These are phyloP conservation scores for Phytophthora cactorum DNA, from an alignment of 352 stramenopile species.

Conservation along the genomic window DNA sequence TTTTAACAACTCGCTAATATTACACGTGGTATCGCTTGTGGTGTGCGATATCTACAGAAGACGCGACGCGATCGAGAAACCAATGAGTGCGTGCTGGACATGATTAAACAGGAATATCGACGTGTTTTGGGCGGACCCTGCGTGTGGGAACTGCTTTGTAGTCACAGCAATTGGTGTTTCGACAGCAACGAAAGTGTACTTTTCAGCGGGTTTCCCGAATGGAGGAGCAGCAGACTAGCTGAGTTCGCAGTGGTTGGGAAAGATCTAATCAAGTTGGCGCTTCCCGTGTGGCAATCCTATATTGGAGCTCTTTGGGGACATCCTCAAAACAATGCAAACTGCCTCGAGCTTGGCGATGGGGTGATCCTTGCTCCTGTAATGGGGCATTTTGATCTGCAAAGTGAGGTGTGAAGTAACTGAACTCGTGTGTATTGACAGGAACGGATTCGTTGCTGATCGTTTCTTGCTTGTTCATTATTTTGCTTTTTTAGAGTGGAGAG, in stretches of 20 bases:
- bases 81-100: constrained; percentile 18
- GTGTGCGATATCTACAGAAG: background rate
- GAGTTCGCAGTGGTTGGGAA: background rate
- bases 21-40: background rate
- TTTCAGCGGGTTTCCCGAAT: constrained; percentile 16
- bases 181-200: constrained; percentile 17
- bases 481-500: constrained; percentile 7
- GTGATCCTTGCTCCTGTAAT: constrained; percentile 18
- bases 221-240: background rate
- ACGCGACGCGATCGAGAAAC: background rate
- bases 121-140: constrained; percentile 6
- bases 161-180: constrained; percentile 29
- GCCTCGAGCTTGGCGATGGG: constrained; percentile 12
- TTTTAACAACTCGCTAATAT: background rate
- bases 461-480: background rate
- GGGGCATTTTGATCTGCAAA: constrained; percentile 7
- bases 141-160: constrained; percentile 21
- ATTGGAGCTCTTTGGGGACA: constrained; percentile 18
- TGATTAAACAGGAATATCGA: constrained; percentile 28
- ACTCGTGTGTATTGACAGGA: background rate
- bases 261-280: constrained; percentile 7
- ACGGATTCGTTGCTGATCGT: background rate
- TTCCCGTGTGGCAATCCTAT: constrained; percentile 25
- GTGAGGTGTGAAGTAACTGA: constrained; percentile 17
- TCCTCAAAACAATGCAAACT: background rate